These are phyloP conservation scores for Yamadazyma sp. DNA, from an alignment of 1,139 yeast species.

Conservation along the genomic window DNA sequence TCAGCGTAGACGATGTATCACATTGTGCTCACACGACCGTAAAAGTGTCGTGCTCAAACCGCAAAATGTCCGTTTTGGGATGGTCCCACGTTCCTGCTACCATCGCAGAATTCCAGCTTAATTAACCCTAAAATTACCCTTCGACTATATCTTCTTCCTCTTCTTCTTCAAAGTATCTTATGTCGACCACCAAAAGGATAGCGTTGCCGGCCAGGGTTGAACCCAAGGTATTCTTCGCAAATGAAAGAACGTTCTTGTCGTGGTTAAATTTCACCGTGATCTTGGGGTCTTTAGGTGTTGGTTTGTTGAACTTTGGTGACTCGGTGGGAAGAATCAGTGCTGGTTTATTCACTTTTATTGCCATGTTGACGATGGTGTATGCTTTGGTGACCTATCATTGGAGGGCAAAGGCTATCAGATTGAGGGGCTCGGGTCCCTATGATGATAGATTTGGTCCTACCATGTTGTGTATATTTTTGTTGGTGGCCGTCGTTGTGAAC, in stretches of 20 bases:
- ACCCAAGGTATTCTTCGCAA: constrained; percentile 98
- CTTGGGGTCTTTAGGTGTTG: constrained; percentile 94
- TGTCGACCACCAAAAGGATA: constrained; percentile 64
- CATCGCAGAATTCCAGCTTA: not conserved
- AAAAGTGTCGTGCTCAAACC: no score
- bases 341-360: constrained; percentile 86
- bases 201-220: constrained; percentile 98
- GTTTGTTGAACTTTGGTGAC: constrained; percentile 94
- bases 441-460: constrained; percentile 99
- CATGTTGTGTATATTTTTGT: constrained; percentile 90
- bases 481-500: constrained; percentile 90
- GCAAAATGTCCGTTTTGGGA: no score
- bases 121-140: not conserved
- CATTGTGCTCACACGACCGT: no score
- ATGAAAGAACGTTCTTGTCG: constrained; percentile 95
- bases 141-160: not conserved
- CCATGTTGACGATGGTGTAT: constrained; percentile 96
- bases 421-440: constrained; percentile 97
- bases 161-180: not conserved
- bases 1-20: no score
- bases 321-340: constrained; percentile 90
- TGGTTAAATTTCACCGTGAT: constrained; percentile 98
- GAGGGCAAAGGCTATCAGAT: constrained; percentile 98
- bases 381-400: constrained; percentile 96
- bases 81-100: not conserved